These are phyloP conservation scores for Aureobasidium mangrovei DNA, from an alignment of 2,329 filamentous ascomycete species.

Conservation along the genomic window DNA sequence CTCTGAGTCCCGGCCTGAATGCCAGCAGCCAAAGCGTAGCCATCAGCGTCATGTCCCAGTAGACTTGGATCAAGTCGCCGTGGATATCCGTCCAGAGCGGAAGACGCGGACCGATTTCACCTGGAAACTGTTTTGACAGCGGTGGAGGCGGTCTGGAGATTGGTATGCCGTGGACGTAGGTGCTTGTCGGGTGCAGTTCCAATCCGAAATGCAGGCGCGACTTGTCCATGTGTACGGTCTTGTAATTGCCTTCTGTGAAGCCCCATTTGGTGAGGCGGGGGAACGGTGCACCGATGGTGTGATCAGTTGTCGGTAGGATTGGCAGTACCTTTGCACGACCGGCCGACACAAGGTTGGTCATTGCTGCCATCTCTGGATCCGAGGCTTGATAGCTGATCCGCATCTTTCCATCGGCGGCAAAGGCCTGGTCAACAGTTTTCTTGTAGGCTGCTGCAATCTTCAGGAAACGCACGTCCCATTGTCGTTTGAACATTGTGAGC, in stretches of 20 bases:
- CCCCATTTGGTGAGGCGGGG: conserved; percentile 51
- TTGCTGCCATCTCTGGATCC: conserved; percentile 58
- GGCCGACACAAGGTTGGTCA: conserved; percentile 55
- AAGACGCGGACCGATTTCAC: conserved; percentile 38
- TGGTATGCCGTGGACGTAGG: conserved; percentile 35
- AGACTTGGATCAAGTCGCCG: conserved; percentile 46
- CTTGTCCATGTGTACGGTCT: conserved; percentile 59
- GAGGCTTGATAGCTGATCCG: conserved; percentile 48
- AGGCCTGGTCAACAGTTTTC: conserved; percentile 47
- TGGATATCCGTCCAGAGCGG: conserved; percentile 69
- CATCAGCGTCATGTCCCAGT: conserved; percentile 57
- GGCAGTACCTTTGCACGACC: conserved; percentile 48
- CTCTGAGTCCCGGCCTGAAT: conserved; percentile 48
- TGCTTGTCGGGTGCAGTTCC: conserved; percentile 48
- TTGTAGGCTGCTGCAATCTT: conserved; percentile 54
- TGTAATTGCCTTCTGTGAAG: conserved; percentile 62
- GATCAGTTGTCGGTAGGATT: conserved; percentile 48
- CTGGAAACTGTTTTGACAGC: conserved; percentile 20
- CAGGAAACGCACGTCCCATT: conserved; percentile 44
- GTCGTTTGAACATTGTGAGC: conserved; percentile 48
- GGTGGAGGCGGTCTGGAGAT: conserved; percentile 19
- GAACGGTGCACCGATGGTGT: conserved; percentile 30
- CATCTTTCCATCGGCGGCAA: conserved; percentile 33
- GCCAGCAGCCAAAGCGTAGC: conserved; percentile 55
- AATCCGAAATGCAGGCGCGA: conserved; percentile 57